Evolutionary conservation across 2,329 filamentous ascomycete genomes (phyloP).

Genomic region (Tolypocladium ophioglossoides): DNA sequence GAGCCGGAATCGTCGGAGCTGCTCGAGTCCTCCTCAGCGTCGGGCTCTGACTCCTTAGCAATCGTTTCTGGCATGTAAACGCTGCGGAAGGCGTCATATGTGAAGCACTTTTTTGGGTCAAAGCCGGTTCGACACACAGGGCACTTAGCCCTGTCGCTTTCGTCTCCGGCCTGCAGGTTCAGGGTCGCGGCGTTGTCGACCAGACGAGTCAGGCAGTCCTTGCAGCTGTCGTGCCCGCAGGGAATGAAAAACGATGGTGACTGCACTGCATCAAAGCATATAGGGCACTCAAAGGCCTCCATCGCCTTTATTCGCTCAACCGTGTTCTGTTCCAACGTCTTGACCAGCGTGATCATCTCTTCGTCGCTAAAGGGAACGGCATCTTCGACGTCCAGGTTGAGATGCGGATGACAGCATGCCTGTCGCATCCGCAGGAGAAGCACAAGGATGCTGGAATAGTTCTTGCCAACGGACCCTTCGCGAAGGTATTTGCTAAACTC

Average conservation of each 20-base stretch:
- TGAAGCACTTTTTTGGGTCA: conserved; percentile 59
- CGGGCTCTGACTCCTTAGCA: conserved; percentile 20
- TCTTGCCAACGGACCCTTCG: conserved; percentile 53
- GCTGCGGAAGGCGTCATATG: conserved; percentile 62
- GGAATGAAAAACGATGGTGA: conserved; percentile 73
- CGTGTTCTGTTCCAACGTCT: conserved; percentile 46
- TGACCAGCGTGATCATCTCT: conserved; percentile 52
- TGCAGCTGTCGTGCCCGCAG: conserved; percentile 73
- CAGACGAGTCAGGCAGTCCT: conserved; percentile 64
- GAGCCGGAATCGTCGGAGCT: conserved; percentile 1
- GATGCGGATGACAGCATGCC: conserved; percentile 35
- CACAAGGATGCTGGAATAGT: conserved; percentile 70
- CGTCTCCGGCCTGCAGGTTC: conserved; percentile 48
- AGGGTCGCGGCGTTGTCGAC: conserved; percentile 46
- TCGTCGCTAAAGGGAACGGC: conserved; percentile 17
- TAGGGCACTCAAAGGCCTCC: conserved; percentile 65
- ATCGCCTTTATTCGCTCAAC: conserved; percentile 51
- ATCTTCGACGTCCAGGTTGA: conserved; percentile 24
- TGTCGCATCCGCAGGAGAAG: conserved; percentile 75
- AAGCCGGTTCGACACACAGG: conserved; percentile 64
- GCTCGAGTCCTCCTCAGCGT: conserved; percentile 20
- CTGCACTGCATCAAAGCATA: conserved; percentile 66
- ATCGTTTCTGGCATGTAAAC: conserved; percentile 52
- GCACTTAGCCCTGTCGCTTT: conserved; percentile 51
- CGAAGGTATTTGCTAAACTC: conserved; percentile 70